Conservation (phyloP, 352 stramenopile species). For the Globisporangium cylindrosporum region DNA sequence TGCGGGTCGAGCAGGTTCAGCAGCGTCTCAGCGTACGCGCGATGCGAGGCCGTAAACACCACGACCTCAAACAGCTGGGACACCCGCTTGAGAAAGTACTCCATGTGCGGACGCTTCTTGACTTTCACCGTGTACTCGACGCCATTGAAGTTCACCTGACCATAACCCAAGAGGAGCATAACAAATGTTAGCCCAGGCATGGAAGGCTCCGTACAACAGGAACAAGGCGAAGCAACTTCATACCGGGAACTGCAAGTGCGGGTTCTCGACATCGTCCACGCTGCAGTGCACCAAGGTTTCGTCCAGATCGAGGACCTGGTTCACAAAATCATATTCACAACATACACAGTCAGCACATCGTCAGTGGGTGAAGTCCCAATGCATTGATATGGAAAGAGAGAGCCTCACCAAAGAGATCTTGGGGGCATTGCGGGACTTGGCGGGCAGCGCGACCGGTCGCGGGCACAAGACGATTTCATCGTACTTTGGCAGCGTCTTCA, state of each 20-base stretch:
- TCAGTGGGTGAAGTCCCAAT: not conserved
- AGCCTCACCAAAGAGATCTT: slow-evolving; percentile 66
- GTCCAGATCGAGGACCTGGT: slow-evolving; percentile 95
- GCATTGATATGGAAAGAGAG: not conserved
- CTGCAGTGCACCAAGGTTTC: slow-evolving; percentile 99
- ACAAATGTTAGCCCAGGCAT: not conserved
- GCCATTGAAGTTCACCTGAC: slow-evolving; percentile 91
- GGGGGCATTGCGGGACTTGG: slow-evolving; percentile 45
- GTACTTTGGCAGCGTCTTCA: slow-evolving; percentile 83
- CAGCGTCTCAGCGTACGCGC: slow-evolving; percentile 95
- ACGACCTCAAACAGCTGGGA: slow-evolving; percentile 97
- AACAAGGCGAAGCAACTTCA: not conserved
- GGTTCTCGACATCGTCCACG: slow-evolving; percentile 92
- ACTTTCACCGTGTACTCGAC: slow-evolving; percentile 97
- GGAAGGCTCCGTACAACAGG: not conserved
- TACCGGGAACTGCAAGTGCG: slow-evolving; percentile 96
- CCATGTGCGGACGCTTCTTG: slow-evolving; percentile 93
- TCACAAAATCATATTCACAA: not conserved
- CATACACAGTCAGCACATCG: not conserved
- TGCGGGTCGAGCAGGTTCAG: slow-evolving; percentile 96
- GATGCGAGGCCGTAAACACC: slow-evolving; percentile 98
- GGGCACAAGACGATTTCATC: slow-evolving; percentile 59
- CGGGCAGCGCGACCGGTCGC: slow-evolving; percentile 52
- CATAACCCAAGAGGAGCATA: not conserved
- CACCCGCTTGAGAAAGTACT: slow-evolving; percentile 93